Conservation (phyloP, 768 basidiomycete species). For the Gloeopeniophorella convolvens region DNA sequence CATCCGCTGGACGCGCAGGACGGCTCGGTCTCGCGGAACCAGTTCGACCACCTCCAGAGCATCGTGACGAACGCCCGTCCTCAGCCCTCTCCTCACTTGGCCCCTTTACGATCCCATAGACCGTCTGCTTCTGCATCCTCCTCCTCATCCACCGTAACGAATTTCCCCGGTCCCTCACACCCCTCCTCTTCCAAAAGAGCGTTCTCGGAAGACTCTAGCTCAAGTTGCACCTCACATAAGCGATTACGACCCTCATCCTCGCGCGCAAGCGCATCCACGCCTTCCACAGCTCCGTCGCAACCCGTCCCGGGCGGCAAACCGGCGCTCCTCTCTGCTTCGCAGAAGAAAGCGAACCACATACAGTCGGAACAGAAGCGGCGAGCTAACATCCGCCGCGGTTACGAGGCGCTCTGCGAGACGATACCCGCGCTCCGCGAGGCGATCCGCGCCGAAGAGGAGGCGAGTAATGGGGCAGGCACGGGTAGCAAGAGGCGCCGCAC, state of each 20-base stretch:
- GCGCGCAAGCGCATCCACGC: conserved; percentile 12
- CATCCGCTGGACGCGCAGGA: conserved; percentile 2
- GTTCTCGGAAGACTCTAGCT: conserved; percentile 12
- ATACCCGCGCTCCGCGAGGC: conserved; percentile 81
- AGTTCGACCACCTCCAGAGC: conserved; percentile 13
- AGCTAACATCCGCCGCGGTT: conserved; percentile 83
- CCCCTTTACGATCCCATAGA: conserved; percentile 1
- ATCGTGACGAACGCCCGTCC: conserved; percentile 2
- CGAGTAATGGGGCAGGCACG: conserved; percentile 33
- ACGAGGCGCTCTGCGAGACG: conserved; percentile 79
- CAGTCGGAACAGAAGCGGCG: conserved; percentile 91
- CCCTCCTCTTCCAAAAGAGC: conserved; percentile 17
- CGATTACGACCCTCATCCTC: conserved; percentile 12
- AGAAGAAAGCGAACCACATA: conserved; percentile 93
- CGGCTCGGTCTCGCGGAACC: not conserved
- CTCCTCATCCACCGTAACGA: conserved; percentile 10
- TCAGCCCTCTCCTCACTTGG: not conserved
- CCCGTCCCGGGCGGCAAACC: conserved; percentile 25
- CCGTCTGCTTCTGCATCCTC: conserved; percentile 17
- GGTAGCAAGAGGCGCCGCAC: conserved; percentile 25
- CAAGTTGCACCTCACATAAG: conserved; percentile 3
- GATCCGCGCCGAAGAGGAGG: conserved; percentile 69
- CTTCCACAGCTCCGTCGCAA: too few relatives aligned
- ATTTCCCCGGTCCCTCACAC: conserved; percentile 12
- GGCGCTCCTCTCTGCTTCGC: conserved; percentile 63